Conservation (phyloP, 1,284 basidiomycete genomes). For the Sanguinoderma infundibulare region DNA sequence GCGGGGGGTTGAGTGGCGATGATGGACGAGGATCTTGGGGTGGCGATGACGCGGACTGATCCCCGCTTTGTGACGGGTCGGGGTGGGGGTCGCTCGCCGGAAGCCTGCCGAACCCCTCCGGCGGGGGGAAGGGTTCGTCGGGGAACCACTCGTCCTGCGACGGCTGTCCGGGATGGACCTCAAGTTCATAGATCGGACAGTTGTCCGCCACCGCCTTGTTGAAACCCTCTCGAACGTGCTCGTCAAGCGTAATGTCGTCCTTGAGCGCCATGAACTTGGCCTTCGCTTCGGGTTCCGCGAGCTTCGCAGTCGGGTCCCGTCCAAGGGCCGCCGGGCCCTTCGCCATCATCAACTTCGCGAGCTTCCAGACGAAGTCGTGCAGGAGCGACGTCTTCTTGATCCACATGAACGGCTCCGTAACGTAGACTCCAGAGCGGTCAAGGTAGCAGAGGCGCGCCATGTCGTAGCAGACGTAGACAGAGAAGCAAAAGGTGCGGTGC, state of each 20-base stretch:
- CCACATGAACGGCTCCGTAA: constrained; percentile 12
- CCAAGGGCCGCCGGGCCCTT: constrained; percentile 8
- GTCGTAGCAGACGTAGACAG: constrained; percentile 1
- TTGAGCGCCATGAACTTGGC: not conserved
- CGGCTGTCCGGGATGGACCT: not conserved
- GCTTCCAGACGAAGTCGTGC: constrained; percentile 16
- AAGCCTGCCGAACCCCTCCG: not conserved
- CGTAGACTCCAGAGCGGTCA: constrained; percentile 8
- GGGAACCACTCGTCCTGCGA: not conserved
- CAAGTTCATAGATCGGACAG: constrained; percentile 1
- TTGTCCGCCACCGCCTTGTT: not conserved
- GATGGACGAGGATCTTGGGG: not conserved
- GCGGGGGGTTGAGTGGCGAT: not conserved
- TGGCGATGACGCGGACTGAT: not conserved
- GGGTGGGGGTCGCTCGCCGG: not conserved
- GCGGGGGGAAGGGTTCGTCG: not conserved
- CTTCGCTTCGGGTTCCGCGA: not conserved
- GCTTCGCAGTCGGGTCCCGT: constrained; percentile 15
- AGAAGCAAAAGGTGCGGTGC: constrained; percentile 3
- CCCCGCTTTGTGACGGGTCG: not conserved
- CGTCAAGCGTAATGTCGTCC: not conserved
- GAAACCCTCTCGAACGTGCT: not conserved
- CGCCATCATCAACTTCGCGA: constrained; percentile 5
- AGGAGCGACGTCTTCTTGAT: not conserved
- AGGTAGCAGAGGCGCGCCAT: constrained; percentile 9